Evolutionary conservation across 306 rosid genomes (phyloP).

Genomic region (Prunus armeniaca): DNA sequence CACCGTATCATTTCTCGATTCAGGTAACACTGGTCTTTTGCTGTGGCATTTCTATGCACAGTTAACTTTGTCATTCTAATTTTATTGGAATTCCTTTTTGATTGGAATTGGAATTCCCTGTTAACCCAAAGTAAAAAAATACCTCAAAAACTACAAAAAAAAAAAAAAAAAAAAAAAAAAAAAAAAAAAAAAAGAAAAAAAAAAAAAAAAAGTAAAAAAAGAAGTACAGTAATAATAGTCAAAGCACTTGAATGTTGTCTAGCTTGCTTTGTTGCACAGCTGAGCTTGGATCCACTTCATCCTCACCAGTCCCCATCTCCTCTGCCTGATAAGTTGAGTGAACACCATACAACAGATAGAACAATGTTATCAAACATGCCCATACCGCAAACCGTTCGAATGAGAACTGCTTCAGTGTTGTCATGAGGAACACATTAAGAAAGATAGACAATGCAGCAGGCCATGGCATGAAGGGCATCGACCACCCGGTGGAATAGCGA

Average conservation of each 20-base stretch:
- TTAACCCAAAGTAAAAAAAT: conserved; percentile 1
- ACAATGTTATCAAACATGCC: conserved; percentile 59
- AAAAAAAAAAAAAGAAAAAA: neutral
- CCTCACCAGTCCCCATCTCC: conserved; percentile 43
- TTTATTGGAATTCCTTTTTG: conserved; percentile 9
- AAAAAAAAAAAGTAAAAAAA: too few relatives aligned
- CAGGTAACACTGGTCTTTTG: neutral
- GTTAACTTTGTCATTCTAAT: neutral
- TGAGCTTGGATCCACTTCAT: conserved; percentile 38
- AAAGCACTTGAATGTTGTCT: conserved; percentile 56
- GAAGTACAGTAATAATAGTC: conserved; percentile 1
- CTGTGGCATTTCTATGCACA: neutral
- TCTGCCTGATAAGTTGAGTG: conserved; percentile 84
- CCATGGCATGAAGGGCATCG: conserved; percentile 94
- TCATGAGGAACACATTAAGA: conserved; percentile 79
- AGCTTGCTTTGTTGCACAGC: conserved; percentile 50
- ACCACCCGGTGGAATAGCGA: conserved; percentile 41
- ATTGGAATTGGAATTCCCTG: conserved; percentile 8
- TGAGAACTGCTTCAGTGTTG: conserved; percentile 50
- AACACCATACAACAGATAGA: conserved; percentile 87
- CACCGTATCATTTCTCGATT: too few relatives aligned
- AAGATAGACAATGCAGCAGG: conserved; percentile 72
- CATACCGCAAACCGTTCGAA: conserved; percentile 71
- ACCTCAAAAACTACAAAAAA: neutral
- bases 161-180: neutral